phyloP scores from a whole-genome alignment of 2,329 filamentous ascomycete genomes.

The Colletotrichum musicola region DNA sequence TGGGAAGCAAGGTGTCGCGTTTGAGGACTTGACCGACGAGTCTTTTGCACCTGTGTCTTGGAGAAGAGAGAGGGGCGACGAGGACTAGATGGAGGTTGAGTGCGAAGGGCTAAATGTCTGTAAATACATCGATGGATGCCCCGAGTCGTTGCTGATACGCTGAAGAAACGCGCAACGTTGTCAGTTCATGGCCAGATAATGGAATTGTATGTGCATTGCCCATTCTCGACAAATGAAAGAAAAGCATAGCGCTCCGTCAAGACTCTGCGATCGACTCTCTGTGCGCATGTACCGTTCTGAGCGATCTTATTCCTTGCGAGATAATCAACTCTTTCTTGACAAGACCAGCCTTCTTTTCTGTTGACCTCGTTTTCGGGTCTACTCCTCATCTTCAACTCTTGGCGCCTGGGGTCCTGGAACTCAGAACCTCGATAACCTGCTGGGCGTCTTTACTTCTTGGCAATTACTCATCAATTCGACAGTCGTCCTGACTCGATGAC shows the following conservation, averaged over 20 bases:
- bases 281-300: too few species aligned
- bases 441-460: conserved; percentile 20
- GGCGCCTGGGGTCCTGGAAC: conserved; percentile 1
- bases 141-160: too few species aligned
- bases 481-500: not conserved
- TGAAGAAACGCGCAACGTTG: too few species aligned
- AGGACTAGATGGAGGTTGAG: not conserved
- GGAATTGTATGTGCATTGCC: too few species aligned
- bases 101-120: too few species aligned
- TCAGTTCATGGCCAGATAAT: too few species aligned
- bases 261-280: too few species aligned
- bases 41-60: not conserved
- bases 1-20: not conserved
- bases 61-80: not conserved
- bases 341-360: not conserved
- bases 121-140: too few species aligned
- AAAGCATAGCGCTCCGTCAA: too few species aligned
- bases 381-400: not conserved
- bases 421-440: not conserved
- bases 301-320: too few species aligned
- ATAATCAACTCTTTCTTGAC: too few species aligned
- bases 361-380: conserved; percentile 2
- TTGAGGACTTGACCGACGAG: not conserved
- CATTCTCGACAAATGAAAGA: too few species aligned
- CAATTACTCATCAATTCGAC: conserved; percentile 10